Evolutionary conservation across 164 flowering plant species (phyloP).

Genomic region (Umbellularia californica): DNA sequence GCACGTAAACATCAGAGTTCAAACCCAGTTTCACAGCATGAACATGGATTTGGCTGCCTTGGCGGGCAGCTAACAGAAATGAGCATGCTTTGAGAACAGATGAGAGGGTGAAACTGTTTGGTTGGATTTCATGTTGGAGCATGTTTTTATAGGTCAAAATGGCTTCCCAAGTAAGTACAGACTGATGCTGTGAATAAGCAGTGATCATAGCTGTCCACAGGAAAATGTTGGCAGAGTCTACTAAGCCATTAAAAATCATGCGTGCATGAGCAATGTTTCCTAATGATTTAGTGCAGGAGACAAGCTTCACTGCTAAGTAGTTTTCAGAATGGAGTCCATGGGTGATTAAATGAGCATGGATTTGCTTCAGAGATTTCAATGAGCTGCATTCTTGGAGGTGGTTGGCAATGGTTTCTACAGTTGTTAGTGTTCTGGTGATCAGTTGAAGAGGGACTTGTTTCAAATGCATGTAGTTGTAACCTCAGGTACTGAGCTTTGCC

Average conservation of each 20-base stretch:
- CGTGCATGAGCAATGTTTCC: slow-evolving; percentile 14
- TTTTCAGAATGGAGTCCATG: slow-evolving; percentile 10
- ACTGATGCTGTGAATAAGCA: slow-evolving; percentile 9
- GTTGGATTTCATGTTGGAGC: slow-evolving; percentile 6
- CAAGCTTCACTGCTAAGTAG: slow-evolving; percentile 11
- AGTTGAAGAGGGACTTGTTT: slow-evolving; percentile 6
- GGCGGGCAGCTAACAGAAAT: slow-evolving; percentile 5
- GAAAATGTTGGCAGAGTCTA: slow-evolving; percentile 12
- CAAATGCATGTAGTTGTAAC: slow-evolving; percentile 5
- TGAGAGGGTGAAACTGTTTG: slow-evolving; percentile 14
- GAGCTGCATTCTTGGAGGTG: slow-evolving; percentile 13
- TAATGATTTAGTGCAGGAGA: slow-evolving; percentile 8
- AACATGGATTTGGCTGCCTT: slow-evolving; percentile 9
- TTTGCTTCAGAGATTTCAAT: slow-evolving; percentile 9
- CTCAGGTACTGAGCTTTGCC: neutral
- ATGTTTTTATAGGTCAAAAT: slow-evolving; percentile 11
- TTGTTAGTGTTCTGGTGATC: neutral
- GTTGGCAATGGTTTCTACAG: slow-evolving; percentile 5
- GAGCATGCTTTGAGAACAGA: slow-evolving; percentile 18
- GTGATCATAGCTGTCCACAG: slow-evolving; percentile 19
- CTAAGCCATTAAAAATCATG: slow-evolving; percentile 7
- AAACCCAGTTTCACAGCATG: slow-evolving; percentile 11
- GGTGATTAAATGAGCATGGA: slow-evolving; percentile 12
- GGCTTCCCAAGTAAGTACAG: slow-evolving; percentile 13
- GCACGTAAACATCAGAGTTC: slow-evolving; percentile 11